A percentile compares a stretch with the other conserved stretches of the same genome.
Conservation (phyloP, 1,284 basidiomycete genomes). For the Inonotus obliquus region DNA sequence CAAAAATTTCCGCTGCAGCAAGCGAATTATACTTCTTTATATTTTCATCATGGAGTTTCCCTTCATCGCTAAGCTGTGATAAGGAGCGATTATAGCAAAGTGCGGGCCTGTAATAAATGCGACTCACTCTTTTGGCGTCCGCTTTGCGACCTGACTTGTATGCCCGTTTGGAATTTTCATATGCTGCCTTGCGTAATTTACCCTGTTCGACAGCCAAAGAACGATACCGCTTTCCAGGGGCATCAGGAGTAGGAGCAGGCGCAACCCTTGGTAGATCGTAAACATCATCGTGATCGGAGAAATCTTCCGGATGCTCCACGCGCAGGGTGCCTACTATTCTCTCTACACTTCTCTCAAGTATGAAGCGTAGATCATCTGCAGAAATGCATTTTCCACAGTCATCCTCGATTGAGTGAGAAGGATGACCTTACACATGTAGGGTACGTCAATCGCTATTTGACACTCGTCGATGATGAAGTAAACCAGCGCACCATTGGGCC, state of each 20-base stretch:
- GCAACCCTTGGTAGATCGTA: not conserved
- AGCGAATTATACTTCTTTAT: constrained; percentile 8
- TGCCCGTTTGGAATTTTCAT: constrained; percentile 8
- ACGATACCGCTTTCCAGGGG: constrained; percentile 5
- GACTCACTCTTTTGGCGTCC: constrained; percentile 11
- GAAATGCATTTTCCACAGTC: not conserved
- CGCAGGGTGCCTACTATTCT: too few relatives aligned
- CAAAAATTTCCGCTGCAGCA: constrained; percentile 15
- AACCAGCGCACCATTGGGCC: not conserved
- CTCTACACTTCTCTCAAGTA: not conserved
- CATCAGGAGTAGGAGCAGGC: not conserved
- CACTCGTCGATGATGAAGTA: not conserved
- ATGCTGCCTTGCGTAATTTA: not conserved
- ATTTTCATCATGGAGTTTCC: constrained; percentile 14
- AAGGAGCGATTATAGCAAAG: not conserved
- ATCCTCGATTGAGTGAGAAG: not conserved
- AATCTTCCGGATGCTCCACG: not conserved
- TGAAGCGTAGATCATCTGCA: not conserved
- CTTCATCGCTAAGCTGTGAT: constrained; percentile 11
- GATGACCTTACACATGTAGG: not conserved
- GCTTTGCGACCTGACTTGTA: not conserved
- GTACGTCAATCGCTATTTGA: too few relatives aligned
- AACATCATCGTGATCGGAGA: not conserved
- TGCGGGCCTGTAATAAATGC: too few relatives aligned
- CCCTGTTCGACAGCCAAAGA: constrained; percentile 5